Percentiles rank a stretch among this genome's conserved stretches.
Evolutionary conservation across 352 stramenopile genomes (phyloP).

Genomic region (Saprolegnia parasitica): DNA sequence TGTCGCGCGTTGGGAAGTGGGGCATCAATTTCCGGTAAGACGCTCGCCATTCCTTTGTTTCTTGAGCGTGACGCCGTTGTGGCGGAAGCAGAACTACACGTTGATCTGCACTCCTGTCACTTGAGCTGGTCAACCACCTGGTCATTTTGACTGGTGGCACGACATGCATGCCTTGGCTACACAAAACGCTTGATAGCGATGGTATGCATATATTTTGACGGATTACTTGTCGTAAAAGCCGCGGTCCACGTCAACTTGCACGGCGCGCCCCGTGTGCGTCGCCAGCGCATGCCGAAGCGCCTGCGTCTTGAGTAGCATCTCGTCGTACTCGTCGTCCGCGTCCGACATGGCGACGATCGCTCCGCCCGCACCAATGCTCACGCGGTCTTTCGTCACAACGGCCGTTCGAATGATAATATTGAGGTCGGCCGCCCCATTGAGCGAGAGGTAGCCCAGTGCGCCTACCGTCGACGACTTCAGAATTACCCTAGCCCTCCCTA

Average conservation of each 20-base stretch:
- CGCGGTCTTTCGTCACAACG: constrained; percentile 74
- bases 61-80: no score
- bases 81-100: no score
- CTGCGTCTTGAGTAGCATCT: constrained; percentile 89
- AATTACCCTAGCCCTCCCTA: background rate
- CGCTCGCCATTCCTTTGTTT: no score
- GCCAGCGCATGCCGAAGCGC: constrained; percentile 54
- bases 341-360: constrained; percentile 95
- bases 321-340: constrained; percentile 89
- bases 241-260: constrained; percentile 9
- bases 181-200: background rate
- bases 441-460: constrained; percentile 92
- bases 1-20: no score
- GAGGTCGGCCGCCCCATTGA: constrained; percentile 94
- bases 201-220: background rate
- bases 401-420: constrained; percentile 98
- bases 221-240: constrained; percentile 6
- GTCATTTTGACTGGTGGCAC: no score
- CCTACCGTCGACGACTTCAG: constrained; percentile 50
- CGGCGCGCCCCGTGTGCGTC: background rate
- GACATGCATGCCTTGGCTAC: no score
- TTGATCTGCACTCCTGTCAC: no score
- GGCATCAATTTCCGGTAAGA: no score
- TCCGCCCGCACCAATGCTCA: constrained; percentile 90
- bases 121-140: no score